Conservation (phyloP, 2,329 filamentous ascomycete species). For the Tolypocladium album region DNA sequence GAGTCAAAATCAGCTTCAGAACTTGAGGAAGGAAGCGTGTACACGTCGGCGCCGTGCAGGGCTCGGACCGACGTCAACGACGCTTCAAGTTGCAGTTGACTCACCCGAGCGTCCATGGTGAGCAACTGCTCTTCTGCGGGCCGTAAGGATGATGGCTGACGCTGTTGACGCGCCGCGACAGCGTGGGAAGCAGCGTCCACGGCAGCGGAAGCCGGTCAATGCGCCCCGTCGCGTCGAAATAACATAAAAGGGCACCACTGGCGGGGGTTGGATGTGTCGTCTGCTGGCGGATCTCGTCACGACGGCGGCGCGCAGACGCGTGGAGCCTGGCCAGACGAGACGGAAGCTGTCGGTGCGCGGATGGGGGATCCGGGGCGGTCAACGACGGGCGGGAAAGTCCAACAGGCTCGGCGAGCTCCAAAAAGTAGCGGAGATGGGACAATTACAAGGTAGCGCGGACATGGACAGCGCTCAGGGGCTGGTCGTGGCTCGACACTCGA, state of each 20-base stretch:
- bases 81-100: constrained; percentile 6
- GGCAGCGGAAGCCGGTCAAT: constrained; percentile 3
- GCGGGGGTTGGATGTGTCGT: neutral
- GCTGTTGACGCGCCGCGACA: constrained; percentile 11
- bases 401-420: neutral
- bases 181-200: constrained; percentile 3
- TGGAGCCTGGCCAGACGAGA: neutral
- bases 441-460: neutral
- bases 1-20: neutral
- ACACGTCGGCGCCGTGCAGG: neutral
- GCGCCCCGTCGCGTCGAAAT: constrained; percentile 4
- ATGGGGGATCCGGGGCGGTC: neutral
- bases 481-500: neutral
- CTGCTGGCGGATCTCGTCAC: neutral
- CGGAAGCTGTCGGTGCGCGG: neutral
- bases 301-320: neutral
- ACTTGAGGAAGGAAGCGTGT: neutral
- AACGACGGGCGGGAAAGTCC: neutral
- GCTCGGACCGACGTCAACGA: neutral
- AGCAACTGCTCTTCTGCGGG: constrained; percentile 7
- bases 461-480: neutral
- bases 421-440: neutral
- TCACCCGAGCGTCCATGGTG: constrained; percentile 24
- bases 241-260: constrained; percentile 5
- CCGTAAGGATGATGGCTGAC: constrained; percentile 7